A percentile compares a stretch with the other conserved stretches of the same genome.
Evolutionary conservation across 495 filamentous ascomycete species (phyloP).

Genomic region (Cairneyella variabilis): DNA sequence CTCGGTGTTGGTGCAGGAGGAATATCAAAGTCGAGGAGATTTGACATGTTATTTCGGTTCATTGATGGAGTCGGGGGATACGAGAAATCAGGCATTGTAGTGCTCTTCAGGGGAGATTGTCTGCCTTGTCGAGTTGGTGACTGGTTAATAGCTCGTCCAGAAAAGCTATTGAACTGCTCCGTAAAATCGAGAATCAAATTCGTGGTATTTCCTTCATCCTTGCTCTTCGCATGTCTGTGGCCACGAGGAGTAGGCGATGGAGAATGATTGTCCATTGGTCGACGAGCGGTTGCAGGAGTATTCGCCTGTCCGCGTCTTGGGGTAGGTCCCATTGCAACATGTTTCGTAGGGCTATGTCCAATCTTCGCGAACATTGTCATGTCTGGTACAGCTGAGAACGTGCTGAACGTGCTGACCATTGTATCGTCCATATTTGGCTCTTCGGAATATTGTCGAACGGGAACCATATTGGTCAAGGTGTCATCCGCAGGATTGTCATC

Average conservation of each 20-base stretch:
- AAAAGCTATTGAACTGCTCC: slow-evolving; percentile 63
- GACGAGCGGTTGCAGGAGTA: slow-evolving; percentile 29
- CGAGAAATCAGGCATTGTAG: slow-evolving; percentile 16
- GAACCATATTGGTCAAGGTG: slow-evolving; percentile 64
- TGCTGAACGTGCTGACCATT: slow-evolving; percentile 79
- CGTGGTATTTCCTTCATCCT: slow-evolving; percentile 46
- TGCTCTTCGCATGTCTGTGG: slow-evolving; percentile 33
- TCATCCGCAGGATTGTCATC: slow-evolving; percentile 52
- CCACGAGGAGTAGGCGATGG: slow-evolving; percentile 27
- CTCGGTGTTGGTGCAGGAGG: slow-evolving; percentile 86
- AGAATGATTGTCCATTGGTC: slow-evolving; percentile 18
- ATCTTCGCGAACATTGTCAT: slow-evolving; percentile 81
- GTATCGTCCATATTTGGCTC: slow-evolving; percentile 63
- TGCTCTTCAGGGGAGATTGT: slow-evolving; percentile 37
- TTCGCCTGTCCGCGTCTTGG: slow-evolving; percentile 20
- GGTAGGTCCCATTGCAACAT: slow-evolving; percentile 27
- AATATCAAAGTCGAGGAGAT: slow-evolving; percentile 90
- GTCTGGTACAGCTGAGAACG: slow-evolving; percentile 82
- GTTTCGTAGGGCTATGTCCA: slow-evolving; percentile 50
- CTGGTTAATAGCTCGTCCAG: slow-evolving; percentile 13
- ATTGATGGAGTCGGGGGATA: slow-evolving; percentile 18
- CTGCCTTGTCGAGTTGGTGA: slow-evolving; percentile 24
- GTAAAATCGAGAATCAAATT: slow-evolving; percentile 85
- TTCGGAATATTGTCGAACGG: slow-evolving; percentile 11
- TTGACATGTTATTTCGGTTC: slow-evolving; percentile 34